Percentiles rank a stretch among this genome's conserved stretches.
These are phyloP conservation scores for Penicillium bialowiezense DNA, from an alignment of 495 filamentous ascomycete genomes.

Conservation along the genomic window DNA sequence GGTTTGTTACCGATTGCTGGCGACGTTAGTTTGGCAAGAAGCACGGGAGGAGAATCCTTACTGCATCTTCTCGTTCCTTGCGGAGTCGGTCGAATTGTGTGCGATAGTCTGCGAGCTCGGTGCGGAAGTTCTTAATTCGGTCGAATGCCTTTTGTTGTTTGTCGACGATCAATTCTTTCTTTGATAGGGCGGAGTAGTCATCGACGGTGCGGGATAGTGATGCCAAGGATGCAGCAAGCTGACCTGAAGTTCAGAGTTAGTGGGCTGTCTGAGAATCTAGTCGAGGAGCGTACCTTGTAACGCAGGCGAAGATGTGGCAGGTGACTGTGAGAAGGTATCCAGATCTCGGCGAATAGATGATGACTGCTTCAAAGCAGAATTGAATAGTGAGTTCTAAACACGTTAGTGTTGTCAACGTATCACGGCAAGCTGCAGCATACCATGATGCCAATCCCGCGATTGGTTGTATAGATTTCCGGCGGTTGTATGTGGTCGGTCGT, in stretches of 20 bases:
- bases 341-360: slow-evolving; percentile 84
- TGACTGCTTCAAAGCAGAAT: slow-evolving; percentile 91
- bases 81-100: slow-evolving; percentile 74
- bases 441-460: slow-evolving; percentile 16
- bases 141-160: slow-evolving; percentile 91
- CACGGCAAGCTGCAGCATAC: slow-evolving; percentile 5
- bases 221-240: slow-evolving; percentile 82
- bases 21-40: slow-evolving; percentile 5
- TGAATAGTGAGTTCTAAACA: slow-evolving; percentile 82
- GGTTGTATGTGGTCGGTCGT: too few relatives aligned
- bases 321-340: slow-evolving; percentile 64
- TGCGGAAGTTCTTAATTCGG: slow-evolving; percentile 79
- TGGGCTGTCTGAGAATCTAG: slow-evolving; percentile 6
- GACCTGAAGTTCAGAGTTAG: slow-evolving; percentile 46
- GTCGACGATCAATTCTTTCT: slow-evolving; percentile 77
- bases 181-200: slow-evolving; percentile 82
- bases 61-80: slow-evolving; percentile 67
- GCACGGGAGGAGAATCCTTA: slow-evolving; percentile 26
- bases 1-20: slow-evolving; percentile 65
- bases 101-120: slow-evolving; percentile 76
- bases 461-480: slow-evolving; percentile 3
- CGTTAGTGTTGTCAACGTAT: neutral
- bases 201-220: slow-evolving; percentile 89
- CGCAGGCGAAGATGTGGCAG: slow-evolving; percentile 58
- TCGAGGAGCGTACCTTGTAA: slow-evolving; percentile 51